Evolutionary conservation across 768 basidiomycete genomes (phyloP), one percentile per base, ranked within the genome.

Genomic region (Hebeloma cylindrosporum): DNA sequence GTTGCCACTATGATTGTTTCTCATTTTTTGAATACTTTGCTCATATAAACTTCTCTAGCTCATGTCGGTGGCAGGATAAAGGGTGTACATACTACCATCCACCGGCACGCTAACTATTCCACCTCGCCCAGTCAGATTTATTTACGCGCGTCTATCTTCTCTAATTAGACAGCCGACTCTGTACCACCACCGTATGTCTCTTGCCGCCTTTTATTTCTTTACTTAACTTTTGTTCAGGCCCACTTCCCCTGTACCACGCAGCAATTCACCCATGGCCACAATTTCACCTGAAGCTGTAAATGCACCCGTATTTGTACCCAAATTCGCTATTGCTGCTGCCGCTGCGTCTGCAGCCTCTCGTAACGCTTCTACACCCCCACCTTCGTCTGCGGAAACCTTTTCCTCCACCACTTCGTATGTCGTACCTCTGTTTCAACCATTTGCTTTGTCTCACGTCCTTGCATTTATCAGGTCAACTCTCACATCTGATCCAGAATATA

Each of bases 61-160:
- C 75, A 45, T 94, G 92, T 71, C 85, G 87, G 69, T 91, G 76
- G 54, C 80, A 93, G 66, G 86, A 88, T 58, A 88, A 88, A 69
- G 88, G 88, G 47, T 94, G 92, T 67, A 71, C 77, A 38, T 93
- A 87, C 62, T 80, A 81, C 56, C 92, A 93, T 63, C 89, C 90
- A 37, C 72, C 80, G 56, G 85, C 87, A 61, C 47, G 74, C 59
- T 31, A 50, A 14, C 37, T 30, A 35, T 23, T 43, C n/a, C 4
- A 25, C 23, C 16, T 5, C 21, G 17, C n/a, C 8, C 9, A 22
- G n/a, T 20, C 23, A 21, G 9, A 9, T 28, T 25, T 38, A 37
- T 44, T 44, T 27, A 30, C 14, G 30, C 10, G 21, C 23, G 17
- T 16, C 27, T 11, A 11, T 41, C 13, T 14, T 10, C 22, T 17